Conservation (phyloP, 345 rosid genomes). For the Camelina neglecta region DNA sequence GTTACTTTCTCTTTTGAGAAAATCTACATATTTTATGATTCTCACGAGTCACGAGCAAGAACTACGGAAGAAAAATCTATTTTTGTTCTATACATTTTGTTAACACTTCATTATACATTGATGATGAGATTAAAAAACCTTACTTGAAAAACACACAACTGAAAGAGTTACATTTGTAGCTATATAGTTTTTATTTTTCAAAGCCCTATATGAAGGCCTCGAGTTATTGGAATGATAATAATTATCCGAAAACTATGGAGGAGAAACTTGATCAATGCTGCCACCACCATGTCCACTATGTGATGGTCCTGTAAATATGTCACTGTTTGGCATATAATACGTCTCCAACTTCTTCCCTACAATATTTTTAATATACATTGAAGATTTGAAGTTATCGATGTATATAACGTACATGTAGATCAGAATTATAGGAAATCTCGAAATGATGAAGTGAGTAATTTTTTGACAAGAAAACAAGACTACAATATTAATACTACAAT, state of each 20-base stretch:
- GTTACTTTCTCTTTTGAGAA: no score
- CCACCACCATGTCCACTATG: constrained; percentile 30
- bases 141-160: neutral
- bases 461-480: neutral
- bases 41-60: neutral
- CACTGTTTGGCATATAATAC: constrained; percentile 5
- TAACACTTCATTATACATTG: neutral
- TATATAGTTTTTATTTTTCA: neutral
- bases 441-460: neutral
- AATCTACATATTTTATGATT: neutral
- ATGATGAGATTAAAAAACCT: neutral
- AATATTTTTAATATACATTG: neutral
- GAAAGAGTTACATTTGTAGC: neutral
- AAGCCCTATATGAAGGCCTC: neutral
- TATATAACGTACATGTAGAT: neutral
- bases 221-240: neutral
- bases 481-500: neutral
- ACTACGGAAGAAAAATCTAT: no score
- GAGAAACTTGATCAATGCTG: neutral
- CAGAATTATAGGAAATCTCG: neutral
- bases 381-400: neutral
- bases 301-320: constrained; percentile 18
- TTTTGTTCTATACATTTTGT: no score
- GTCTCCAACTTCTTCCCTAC: neutral
- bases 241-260: constrained; percentile 1